Base-by-base conservation (phyloP, 1,284 basidiomycete species). In the Trametes polyzona region DNA sequence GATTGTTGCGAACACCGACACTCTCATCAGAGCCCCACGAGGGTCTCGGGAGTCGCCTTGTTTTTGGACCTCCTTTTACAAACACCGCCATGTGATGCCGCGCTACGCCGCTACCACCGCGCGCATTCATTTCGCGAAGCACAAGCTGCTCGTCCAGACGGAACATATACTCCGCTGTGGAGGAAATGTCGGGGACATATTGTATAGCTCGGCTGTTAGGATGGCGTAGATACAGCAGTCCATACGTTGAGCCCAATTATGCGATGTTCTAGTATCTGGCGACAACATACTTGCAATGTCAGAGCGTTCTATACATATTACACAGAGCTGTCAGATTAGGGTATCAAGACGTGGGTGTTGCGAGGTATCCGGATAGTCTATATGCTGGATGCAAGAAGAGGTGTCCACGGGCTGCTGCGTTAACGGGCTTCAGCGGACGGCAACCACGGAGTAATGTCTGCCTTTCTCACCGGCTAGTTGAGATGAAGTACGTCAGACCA, bases 321-420 rank as follows among this genome's bases (percentile, higher is more conserved):
- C 58, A 62, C 55, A 52, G 41, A 51, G 42, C 52, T 41, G n/a
- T 46, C 26, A 37, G 24, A 63, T 53, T 60, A 63, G 53, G 61
- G 58, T 59, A 63, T 58, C 49, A 23, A 26, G 36, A 50, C 30
- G 54, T 26, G 12, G 41, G 47, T 17, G 17, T 37, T 60, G 58
- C 42, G 26, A 41, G 49, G 52, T 58, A 59, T 59, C 57, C 36
- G 48, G 11, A 41, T 47, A 24, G 46, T 59, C 26, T 37, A 50
- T 40, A 29, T 36, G 40, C 47, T 35, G 43, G 14, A 17, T 50
- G 36, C 12, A n/a, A n/a, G 14, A 24, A 35, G 3, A 10, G 12
- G 11, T 17, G 30, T n/a, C 14, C n/a, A 12, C 2, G 44, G 9
- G 24, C 14, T 11, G 7, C 16, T n/a, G 24, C 12, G 16, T 10